These are phyloP conservation scores for Penium margaritaceum DNA, from an alignment of 139 green algal species.

Conservation along the genomic window DNA sequence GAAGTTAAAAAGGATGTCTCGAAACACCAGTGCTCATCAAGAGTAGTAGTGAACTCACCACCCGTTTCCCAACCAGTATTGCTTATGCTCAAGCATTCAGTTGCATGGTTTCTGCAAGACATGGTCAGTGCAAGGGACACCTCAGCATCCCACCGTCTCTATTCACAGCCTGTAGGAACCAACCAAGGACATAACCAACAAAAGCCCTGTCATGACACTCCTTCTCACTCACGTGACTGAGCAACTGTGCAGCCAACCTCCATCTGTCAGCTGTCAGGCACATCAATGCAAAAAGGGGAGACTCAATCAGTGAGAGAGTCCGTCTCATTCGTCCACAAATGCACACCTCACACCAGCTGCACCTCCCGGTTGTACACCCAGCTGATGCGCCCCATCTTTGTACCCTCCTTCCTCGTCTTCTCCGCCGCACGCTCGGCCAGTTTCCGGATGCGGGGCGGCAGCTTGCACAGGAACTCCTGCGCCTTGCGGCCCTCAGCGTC, in stretches of 20 bases:
- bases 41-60: too few species aligned
- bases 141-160: not conserved
- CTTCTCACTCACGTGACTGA: not conserved
- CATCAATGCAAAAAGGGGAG: not conserved
- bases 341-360: conserved; percentile 44
- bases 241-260: too few species aligned
- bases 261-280: too few species aligned
- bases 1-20: not conserved
- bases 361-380: conserved; percentile 86
- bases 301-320: not conserved
- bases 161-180: not conserved
- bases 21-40: not conserved
- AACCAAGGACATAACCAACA: not conserved
- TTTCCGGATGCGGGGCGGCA: conserved; percentile 80
- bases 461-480: conserved; percentile 56
- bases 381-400: conserved; percentile 58
- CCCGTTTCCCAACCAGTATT: too few species aligned
- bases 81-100: too few species aligned
- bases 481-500: conserved; percentile 51
- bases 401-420: conserved; percentile 60
- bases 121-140: not conserved
- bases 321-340: too few species aligned
- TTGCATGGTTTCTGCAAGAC: too few species aligned
- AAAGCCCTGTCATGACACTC: not conserved
- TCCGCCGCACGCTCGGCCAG: conserved; percentile 66